Base-by-base conservation (phyloP, 768 basidiomycete genomes). In the Clitopilus passeckerianus region DNA sequence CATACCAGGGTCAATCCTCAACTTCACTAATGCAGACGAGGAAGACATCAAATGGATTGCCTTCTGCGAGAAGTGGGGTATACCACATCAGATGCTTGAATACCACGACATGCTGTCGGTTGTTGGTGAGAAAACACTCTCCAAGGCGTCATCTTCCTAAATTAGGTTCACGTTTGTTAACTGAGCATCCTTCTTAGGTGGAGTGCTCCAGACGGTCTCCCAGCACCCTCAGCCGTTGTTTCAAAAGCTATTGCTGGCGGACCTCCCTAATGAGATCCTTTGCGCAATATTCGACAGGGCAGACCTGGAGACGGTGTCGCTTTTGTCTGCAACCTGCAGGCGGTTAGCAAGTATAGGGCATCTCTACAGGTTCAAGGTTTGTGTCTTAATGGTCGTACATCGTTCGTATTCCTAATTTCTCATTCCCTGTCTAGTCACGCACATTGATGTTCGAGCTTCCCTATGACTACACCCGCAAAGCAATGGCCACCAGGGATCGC, bases 41-140 rank as follows among this genome's bases (percentile, higher is more conserved):
- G 53, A 54, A 27, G 35, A 57, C 6, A 50, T 50, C 43, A 33
- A 57, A 22, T 57, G 57, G 57, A 50, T n/a, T 18, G 37, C 24
- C 0, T 50, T 57, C 44, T 34, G 57, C 23, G n/a, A 46, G 15
- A 50, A 50, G 44, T 57, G 57, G 57, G 50, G 50, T 14, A 57
- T 57, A 9, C 57, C 57, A 16, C 44, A 50, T n/a, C 46, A 50
- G 12, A 50, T 50, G 46, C 16, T 50, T 4, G 46, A 50, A 23
- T 50, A 50, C 18, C 46, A 50, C 20, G 46, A 50, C 22, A 50
- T 50, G 16, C 46, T 50, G n/a, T 50, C 46, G 2, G 46, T 50
- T 50, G 46, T 50, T 22, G 46, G 46, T 50, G 16, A 18, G 46
- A 16, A 50, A 3, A 30, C 3, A 4, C 27, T 30, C 37, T 41